A percentile compares a stretch with the other conserved stretches of the same genome.
These are phyloP conservation scores for Xerocomellus amylosporus DNA, from an alignment of 768 basidiomycete genomes.

Conservation along the genomic window DNA sequence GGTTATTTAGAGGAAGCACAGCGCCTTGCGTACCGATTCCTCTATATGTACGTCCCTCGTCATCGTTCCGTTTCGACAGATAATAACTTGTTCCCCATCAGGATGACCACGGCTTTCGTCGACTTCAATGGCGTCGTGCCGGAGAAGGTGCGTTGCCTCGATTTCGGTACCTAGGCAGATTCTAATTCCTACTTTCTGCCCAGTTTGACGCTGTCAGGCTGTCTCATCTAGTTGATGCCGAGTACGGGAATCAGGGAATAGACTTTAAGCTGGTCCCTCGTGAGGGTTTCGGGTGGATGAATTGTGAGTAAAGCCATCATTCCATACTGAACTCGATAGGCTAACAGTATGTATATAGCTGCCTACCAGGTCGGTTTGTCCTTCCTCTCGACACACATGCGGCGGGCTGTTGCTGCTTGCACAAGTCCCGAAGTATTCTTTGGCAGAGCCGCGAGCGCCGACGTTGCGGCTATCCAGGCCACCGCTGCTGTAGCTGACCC, in stretches of 20 bases:
- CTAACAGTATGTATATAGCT: constrained; percentile 43
- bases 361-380: constrained; percentile 97
- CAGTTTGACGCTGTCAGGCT: constrained; percentile 95
- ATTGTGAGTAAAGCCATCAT: constrained; percentile 49
- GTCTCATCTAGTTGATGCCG: constrained; percentile 94
- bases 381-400: constrained; percentile 90
- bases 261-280: constrained; percentile 98
- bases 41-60: constrained; percentile 95
- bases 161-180: neutral
- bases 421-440: constrained; percentile 92
- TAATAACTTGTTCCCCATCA: constrained; percentile 26
- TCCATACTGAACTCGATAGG: neutral
- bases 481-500: constrained; percentile 48
- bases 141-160: constrained; percentile 64
- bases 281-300: constrained; percentile 99
- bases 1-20: constrained; percentile 94
- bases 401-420: constrained; percentile 92
- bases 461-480: constrained; percentile 34
- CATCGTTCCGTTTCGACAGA: neutral
- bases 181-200: neutral
- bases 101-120: constrained; percentile 93
- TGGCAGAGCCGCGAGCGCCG: constrained; percentile 42
- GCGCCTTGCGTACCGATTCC: constrained; percentile 89
- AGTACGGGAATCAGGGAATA: constrained; percentile 93
- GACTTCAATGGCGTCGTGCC: constrained; percentile 98